phyloP scores from a whole-genome alignment of 1,284 basidiomycete species.

The Leccinum pachyderme region DNA sequence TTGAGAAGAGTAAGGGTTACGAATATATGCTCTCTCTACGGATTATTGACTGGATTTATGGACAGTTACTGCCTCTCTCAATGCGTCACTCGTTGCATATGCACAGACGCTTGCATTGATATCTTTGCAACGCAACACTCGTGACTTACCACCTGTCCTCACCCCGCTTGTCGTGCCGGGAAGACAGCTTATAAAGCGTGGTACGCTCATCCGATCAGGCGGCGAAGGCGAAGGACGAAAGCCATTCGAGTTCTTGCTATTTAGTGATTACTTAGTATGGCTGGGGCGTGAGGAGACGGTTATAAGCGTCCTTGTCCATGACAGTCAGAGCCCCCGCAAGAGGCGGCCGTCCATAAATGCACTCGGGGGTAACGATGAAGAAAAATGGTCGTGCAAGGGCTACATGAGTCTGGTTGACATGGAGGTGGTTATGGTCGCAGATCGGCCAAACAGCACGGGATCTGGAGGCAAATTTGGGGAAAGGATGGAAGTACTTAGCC shows the following conservation, averaged over 20 bases:
- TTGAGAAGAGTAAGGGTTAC: slow-evolving; percentile 64
- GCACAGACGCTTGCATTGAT: slow-evolving; percentile 72
- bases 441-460: slow-evolving; percentile 34
- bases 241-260: slow-evolving; percentile 69
- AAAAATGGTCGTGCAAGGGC: slow-evolving; percentile 73
- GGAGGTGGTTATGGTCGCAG: slow-evolving; percentile 60
- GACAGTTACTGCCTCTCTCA: slow-evolving; percentile 73
- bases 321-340: slow-evolving; percentile 21
- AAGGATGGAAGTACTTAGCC: slow-evolving; percentile 72
- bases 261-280: slow-evolving; percentile 81
- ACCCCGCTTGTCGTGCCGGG: slow-evolving; percentile 72
- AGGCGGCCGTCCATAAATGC: slow-evolving; percentile 23
- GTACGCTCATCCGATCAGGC: slow-evolving; percentile 44
- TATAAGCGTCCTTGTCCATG: slow-evolving; percentile 16
- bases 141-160: slow-evolving; percentile 60
- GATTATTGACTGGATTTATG: slow-evolving; percentile 1
- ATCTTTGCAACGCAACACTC: slow-evolving; percentile 72
- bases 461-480: slow-evolving; percentile 35
- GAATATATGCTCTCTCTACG: neutral
- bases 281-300: slow-evolving; percentile 48
- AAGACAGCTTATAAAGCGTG: slow-evolving; percentile 71
- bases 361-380: slow-evolving; percentile 24
- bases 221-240: slow-evolving; percentile 29
- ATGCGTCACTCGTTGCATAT: slow-evolving; percentile 75
- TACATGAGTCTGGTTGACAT: slow-evolving; percentile 69